phyloP scores from a whole-genome alignment of 2,329 filamentous ascomycete species.

The Ceratocystis diversiconidia region DNA sequence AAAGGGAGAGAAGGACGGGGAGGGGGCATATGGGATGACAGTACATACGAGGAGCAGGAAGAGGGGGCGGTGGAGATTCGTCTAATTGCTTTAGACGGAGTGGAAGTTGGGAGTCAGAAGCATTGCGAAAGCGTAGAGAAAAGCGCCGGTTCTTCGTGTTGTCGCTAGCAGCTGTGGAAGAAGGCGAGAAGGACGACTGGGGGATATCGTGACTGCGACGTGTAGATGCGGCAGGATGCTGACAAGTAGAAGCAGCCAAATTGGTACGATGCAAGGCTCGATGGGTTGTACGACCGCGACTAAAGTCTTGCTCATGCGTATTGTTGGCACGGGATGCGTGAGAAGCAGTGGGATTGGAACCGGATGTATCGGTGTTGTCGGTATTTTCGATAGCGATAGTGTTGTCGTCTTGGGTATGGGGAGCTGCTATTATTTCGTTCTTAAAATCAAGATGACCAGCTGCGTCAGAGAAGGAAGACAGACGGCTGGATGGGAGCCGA shows the following conservation, averaged over 20 bases:
- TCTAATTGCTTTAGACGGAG: conserved; percentile 56
- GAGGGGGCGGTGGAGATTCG: conserved; percentile 38
- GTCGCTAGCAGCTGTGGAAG: conserved; percentile 20
- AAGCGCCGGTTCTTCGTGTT: conserved; percentile 44
- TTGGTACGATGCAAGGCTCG: conserved; percentile 16
- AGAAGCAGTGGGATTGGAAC: conserved; percentile 6
- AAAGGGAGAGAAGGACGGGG: neutral
- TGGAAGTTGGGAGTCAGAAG: conserved; percentile 81
- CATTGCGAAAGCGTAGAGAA: conserved; percentile 73
- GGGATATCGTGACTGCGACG: conserved; percentile 17
- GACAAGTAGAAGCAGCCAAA: conserved; percentile 18
- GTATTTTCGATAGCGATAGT: neutral
- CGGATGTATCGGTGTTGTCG: neutral
- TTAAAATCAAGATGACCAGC: neutral
- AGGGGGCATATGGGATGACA: neutral
- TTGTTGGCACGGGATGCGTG: neutral
- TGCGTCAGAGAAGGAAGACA: neutral
- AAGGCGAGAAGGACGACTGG: conserved; percentile 6
- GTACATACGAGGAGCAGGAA: conserved; percentile 39
- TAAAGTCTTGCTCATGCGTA: neutral
- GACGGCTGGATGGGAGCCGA: neutral
- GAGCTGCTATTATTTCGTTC: neutral
- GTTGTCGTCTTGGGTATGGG: neutral
- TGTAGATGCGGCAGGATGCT: conserved; percentile 21
- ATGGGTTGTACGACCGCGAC: conserved; percentile 10